These are phyloP conservation scores for Fusarium pilosicola DNA, from an alignment of 2,329 filamentous ascomycete genomes.

Conservation along the genomic window DNA sequence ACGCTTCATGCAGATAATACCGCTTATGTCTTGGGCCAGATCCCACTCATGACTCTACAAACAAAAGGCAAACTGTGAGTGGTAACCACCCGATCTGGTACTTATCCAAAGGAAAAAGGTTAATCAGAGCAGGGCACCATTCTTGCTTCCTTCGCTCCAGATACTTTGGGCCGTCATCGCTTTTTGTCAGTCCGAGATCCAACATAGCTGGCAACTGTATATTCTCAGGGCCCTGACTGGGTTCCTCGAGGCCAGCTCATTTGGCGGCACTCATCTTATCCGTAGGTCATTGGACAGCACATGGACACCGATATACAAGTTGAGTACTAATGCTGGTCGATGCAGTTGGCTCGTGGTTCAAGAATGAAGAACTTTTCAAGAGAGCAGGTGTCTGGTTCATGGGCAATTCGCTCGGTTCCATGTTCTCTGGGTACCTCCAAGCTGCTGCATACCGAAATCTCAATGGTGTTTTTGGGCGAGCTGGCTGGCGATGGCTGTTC, in stretches of 20 bases:
- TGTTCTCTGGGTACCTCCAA: not conserved
- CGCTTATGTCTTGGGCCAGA: not conserved
- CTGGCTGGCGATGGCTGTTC: constrained; percentile 5
- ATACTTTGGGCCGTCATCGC: not conserved
- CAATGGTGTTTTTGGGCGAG: not conserved
- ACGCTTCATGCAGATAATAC: not conserved
- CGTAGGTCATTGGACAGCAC: not conserved
- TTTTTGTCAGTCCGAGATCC: not conserved
- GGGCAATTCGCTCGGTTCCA: not conserved
- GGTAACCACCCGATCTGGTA: accelerated
- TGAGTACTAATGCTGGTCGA: too few species aligned
- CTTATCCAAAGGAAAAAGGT: too few species aligned
- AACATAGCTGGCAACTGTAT: constrained; percentile 1
- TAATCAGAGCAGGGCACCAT: too few species aligned
- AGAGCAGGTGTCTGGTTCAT: constrained; percentile 4
- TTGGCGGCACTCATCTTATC: not conserved
- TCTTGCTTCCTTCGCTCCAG: not conserved
- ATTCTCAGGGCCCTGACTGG: not conserved
- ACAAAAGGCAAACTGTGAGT: constrained; percentile 7
- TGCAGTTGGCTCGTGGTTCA: constrained; percentile 10
- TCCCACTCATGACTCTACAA: not conserved
- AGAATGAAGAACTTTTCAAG: constrained; percentile 4
- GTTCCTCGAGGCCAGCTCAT: not conserved
- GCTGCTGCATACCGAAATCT: constrained; percentile 2
- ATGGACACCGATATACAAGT: too few species aligned